phyloP scores from a whole-genome alignment of 345 rosid species.

The Raphanus raphanistrum region DNA sequence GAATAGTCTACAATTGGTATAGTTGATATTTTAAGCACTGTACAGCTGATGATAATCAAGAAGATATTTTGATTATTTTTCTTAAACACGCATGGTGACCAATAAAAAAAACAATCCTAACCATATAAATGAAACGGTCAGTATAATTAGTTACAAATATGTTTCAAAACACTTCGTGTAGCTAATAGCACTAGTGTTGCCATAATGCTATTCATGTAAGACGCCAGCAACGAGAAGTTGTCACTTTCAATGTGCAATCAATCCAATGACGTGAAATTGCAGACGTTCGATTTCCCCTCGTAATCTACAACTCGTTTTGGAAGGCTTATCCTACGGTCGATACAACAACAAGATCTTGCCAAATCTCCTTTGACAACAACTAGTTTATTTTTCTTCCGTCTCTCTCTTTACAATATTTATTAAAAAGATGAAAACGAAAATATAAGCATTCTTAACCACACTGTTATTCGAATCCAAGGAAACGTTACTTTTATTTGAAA shows the following conservation, averaged over 20 bases:
- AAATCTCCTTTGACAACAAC: conserved; percentile 32
- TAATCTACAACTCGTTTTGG: conserved; percentile 32
- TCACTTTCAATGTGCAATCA: conserved; percentile 37
- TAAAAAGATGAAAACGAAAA: neutral
- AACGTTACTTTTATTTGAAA: neutral
- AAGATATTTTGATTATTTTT: too few relatives aligned
- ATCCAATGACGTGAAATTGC: conserved; percentile 15
- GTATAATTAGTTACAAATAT: too few relatives aligned
- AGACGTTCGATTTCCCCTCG: conserved; percentile 25
- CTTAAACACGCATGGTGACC: too few relatives aligned
- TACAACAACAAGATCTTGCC: conserved; percentile 27
- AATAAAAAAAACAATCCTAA: too few relatives aligned
- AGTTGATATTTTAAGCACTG: too few relatives aligned
- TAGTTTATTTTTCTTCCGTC: conserved; percentile 21
- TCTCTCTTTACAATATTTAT: neutral
- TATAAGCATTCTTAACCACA: conserved; percentile 6
- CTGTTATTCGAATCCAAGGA: neutral
- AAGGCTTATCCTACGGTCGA: conserved; percentile 25
- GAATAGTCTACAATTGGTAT: too few relatives aligned
- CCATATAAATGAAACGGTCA: too few relatives aligned
- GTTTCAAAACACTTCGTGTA: neutral
- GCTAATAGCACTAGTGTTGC: neutral
- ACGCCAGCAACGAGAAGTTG: neutral
- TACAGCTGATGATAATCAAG: too few relatives aligned
- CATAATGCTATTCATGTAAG: too few relatives aligned